Conservation (phyloP, 345 rosid species). For the Toxicodendron radicans region DNA sequence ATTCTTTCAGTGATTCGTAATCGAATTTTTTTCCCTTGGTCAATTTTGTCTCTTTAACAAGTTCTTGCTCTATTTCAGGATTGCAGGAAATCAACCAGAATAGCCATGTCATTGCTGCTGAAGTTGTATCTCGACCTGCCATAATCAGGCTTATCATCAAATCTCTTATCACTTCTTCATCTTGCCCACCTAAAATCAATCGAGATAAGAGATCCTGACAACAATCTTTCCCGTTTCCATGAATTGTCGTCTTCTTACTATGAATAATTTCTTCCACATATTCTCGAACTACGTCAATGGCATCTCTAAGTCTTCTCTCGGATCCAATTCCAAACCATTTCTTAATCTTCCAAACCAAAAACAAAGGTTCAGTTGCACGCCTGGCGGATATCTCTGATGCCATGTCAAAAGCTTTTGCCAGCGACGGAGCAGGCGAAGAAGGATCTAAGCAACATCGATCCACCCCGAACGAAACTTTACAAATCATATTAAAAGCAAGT, state of each 20-base stretch:
- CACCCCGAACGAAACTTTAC: conserved; percentile 51
- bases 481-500: conserved; percentile 48
- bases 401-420: conserved; percentile 50
- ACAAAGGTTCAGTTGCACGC: conserved; percentile 53
- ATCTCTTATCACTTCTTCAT: conserved; percentile 49
- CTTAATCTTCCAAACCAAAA: conserved; percentile 65
- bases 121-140: conserved; percentile 75
- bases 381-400: conserved; percentile 57
- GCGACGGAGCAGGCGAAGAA: conserved; percentile 29
- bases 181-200: conserved; percentile 40
- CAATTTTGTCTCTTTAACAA: conserved; percentile 39
- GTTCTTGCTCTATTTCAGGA: conserved; percentile 33
- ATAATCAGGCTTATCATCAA: conserved; percentile 54
- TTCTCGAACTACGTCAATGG: conserved; percentile 37
- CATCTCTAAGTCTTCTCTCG: conserved; percentile 50
- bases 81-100: conserved; percentile 57
- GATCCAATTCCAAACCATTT: conserved; percentile 52
- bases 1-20: conserved; percentile 39
- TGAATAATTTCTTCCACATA: conserved; percentile 29
- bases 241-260: conserved; percentile 31
- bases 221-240: neutral
- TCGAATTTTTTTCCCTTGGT: conserved; percentile 21
- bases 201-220: conserved; percentile 47
- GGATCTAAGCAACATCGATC: conserved; percentile 44
- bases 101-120: conserved; percentile 64